These are phyloP conservation scores for Oemleria cerasiformis DNA, from an alignment of 306 rosid species.

Conservation along the genomic window DNA sequence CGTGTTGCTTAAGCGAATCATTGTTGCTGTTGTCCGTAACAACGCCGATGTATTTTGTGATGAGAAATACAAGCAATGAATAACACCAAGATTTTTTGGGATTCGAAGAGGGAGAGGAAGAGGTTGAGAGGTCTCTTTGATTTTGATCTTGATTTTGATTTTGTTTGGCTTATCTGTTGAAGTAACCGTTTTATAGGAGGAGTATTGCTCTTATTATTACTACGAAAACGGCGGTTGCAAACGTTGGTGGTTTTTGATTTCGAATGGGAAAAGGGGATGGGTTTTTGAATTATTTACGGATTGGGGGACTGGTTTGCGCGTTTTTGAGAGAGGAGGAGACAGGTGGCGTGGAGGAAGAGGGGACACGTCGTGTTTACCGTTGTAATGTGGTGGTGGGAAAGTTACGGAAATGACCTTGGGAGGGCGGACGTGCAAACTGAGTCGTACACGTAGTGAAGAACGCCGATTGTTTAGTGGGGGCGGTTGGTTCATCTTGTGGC, in stretches of 20 bases:
- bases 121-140: background rate
- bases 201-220: background rate
- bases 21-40: slow-evolving; percentile 10
- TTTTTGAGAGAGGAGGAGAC: background rate
- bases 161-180: background rate
- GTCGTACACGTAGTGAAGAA: slow-evolving; percentile 1
- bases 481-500: background rate
- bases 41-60: no score
- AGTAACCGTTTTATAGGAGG: slow-evolving; percentile 12
- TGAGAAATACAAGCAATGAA: background rate
- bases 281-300: background rate
- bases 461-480: background rate
- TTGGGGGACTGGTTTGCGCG: background rate
- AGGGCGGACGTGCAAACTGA: background rate
- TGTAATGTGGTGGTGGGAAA: background rate
- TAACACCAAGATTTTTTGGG: background rate
- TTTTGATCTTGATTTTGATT: background rate
- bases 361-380: slow-evolving; percentile 9
- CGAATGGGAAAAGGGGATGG: background rate
- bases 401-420: background rate
- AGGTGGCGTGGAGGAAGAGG: background rate
- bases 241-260: background rate
- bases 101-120: background rate
- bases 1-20: slow-evolving; percentile 64
- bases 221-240: slow-evolving; percentile 7